These are phyloP conservation scores for Chalciporus chontae DNA, from an alignment of 768 basidiomycete genomes.

Conservation along the genomic window DNA sequence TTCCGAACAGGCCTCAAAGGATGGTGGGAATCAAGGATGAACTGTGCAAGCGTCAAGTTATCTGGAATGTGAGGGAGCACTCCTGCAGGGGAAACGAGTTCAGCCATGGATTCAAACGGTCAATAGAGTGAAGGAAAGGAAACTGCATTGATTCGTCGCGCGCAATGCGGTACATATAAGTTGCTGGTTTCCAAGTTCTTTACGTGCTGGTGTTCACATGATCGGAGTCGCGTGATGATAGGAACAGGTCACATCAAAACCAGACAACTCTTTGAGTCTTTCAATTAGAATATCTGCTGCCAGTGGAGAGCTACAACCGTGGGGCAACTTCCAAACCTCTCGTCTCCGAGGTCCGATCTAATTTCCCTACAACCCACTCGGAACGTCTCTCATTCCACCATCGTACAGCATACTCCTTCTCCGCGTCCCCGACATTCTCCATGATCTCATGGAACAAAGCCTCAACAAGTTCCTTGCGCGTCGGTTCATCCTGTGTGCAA, in stretches of 20 bases:
- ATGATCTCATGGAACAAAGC: conserved; percentile 62
- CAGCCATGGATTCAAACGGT: conserved; percentile 20
- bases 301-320: conserved; percentile 9
- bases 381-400: conserved; percentile 65
- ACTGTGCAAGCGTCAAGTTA: conserved; percentile 36
- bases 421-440: conserved; percentile 61
- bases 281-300: background rate
- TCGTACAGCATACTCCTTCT: conserved; percentile 60
- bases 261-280: no score
- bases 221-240: background rate
- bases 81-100: conserved; percentile 28
- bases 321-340: background rate
- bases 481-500: conserved; percentile 25
- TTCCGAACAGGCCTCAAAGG: conserved; percentile 26
- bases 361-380: conserved; percentile 18
- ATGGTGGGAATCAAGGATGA: conserved; percentile 35
- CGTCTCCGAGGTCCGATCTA: background rate
- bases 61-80: conserved; percentile 35
- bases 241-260: no score
- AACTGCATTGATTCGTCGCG: background rate
- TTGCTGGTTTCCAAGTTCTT: background rate
- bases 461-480: conserved; percentile 46
- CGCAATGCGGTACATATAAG: background rate
- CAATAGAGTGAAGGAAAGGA: background rate
- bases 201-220: background rate